Base-by-base conservation (phyloP, 2,329 filamentous ascomycete species). In the Verticillium longisporum region DNA sequence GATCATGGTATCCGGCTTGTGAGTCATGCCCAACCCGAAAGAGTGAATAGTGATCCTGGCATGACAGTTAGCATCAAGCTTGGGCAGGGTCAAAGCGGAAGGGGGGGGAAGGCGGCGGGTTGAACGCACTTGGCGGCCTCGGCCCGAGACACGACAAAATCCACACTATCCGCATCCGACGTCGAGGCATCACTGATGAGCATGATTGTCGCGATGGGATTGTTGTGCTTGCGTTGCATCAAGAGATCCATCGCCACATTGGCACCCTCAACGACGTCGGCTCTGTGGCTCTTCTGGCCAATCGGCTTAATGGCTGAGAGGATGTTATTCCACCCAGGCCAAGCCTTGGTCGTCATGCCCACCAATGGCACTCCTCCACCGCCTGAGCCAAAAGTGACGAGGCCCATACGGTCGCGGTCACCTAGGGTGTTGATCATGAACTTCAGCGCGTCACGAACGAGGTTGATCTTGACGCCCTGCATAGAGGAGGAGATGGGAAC, bases 1-100 rank as follows among this genome's bases (percentile, higher is more conserved):
- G 65, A 99, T 97, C 92, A 99, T 96, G 1, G 93, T 97, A 72
- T 99, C 95, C 4, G 95, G 95, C 76, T 98, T 98, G 76, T 99
- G 95, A 0, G 94, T 98, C 80, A 97, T 87, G 58, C 95, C 95
- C 18, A 99, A 83, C 37, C 95, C 95, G 68, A 99, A 99, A 0
- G 95, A 97, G 75, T 98, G 92, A 60, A 99, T 97, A 13, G 91
- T 88, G 68, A 99, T 95, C 77, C 88, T 91, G 67, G 10, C 6
- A n/a, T 41, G 66, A 63, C 59, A 58, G 64, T 75, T 67, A 73
- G 69, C 59, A 62, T 58, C 26, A 32, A 21, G 6, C 7, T 4
- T n/a, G n/a, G n/a, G 4, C 4, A 11, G 21, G 37, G 33, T 57
- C 33, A 26, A 38, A 57, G 56, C 21, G 56, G n/a, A 57, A 34